Conservation (phyloP, 192 early-diverging fungal species). For the Backusella liffmaniae region DNA sequence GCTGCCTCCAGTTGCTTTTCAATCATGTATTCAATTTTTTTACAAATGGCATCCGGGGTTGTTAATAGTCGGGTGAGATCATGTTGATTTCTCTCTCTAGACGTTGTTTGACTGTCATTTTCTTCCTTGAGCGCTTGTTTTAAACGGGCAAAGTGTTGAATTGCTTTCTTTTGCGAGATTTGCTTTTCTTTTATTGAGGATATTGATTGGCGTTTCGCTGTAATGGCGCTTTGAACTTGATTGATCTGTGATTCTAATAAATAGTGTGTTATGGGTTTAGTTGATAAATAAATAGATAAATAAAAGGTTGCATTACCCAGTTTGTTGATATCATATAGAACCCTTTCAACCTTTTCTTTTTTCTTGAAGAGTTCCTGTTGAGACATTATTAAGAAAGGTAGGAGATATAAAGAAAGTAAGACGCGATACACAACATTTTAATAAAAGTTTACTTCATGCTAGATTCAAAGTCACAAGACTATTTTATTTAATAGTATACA, state of each 20-base stretch:
- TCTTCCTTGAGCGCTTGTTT: not conserved
- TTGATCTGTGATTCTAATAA: conserved; percentile 4
- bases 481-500: not conserved
- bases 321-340: not conserved
- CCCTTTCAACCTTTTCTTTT: not conserved
- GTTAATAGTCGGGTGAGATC: not conserved
- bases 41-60: not conserved
- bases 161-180: not conserved
- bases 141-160: not conserved
- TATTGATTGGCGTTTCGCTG: not conserved
- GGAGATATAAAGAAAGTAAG: not conserved
- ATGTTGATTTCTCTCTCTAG: not conserved
- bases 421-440: not conserved
- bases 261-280: too few relatives aligned
- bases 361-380: not conserved
- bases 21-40: not conserved
- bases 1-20: not conserved
- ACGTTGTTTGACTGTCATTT: not conserved
- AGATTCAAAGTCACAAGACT: not conserved
- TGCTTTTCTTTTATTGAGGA: not conserved
- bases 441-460: not conserved
- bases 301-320: not conserved
- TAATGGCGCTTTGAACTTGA: conserved; percentile 6
- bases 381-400: not conserved
- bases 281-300: not conserved